A percentile compares a stretch with the other conserved stretches of the same genome.
Conservation (phyloP, 1,284 basidiomycete species). For the Cryptococcus maquisensis region DNA sequence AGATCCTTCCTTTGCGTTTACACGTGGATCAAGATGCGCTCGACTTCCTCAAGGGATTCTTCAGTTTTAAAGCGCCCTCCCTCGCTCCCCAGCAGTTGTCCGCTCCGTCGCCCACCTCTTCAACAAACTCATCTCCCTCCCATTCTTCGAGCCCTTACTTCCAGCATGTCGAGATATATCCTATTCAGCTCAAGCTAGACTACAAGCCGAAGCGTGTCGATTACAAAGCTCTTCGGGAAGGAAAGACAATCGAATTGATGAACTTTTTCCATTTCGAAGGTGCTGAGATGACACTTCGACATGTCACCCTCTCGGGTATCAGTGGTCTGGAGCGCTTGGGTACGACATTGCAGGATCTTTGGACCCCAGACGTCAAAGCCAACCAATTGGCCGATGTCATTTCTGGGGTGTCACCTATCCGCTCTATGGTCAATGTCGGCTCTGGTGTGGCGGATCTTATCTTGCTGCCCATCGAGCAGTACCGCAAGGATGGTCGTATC, state of each 20-base stretch:
- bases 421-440: conserved; percentile 92
- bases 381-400: conserved; percentile 96
- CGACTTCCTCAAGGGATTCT: conserved; percentile 95
- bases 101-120: conserved; percentile 33
- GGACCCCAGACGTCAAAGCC: conserved; percentile 98
- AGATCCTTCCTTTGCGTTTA: conserved; percentile 80
- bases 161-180: conserved; percentile 55
- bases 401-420: conserved; percentile 92
- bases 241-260: conserved; percentile 94
- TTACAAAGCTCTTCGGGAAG: conserved; percentile 84
- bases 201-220: conserved; percentile 98
- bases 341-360: conserved; percentile 88
- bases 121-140: conserved; percentile 43
- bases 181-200: conserved; percentile 79
- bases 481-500: conserved; percentile 92
- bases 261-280: conserved; percentile 99
- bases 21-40: conserved; percentile 98
- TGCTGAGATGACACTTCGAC: conserved; percentile 93
- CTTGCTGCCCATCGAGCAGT: conserved; percentile 91
- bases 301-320: conserved; percentile 84
- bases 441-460: conserved; percentile 94
- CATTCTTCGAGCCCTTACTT: conserved; percentile 40
- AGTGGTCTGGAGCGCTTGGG: conserved; percentile 84
- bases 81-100: conserved; percentile 32
- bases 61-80: conserved; percentile 71